Evolutionary conservation across 2,329 filamentous ascomycete genomes (phyloP).

Genomic region (Colletotrichum tropicale): DNA sequence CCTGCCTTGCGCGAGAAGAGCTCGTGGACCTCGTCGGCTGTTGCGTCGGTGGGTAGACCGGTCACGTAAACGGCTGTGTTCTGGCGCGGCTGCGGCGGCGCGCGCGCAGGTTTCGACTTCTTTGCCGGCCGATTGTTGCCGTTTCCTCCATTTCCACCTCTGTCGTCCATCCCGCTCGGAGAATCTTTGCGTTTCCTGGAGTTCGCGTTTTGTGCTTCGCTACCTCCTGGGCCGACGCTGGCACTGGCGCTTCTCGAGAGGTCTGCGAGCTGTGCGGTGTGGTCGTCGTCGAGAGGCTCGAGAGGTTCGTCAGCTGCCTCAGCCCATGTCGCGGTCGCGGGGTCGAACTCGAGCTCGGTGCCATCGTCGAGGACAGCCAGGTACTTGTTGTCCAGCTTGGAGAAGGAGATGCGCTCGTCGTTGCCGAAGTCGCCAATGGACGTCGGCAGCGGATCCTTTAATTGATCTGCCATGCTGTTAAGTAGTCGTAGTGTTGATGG

Average conservation of each 20-base stretch:
- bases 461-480: slow-evolving; percentile 20
- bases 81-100: slow-evolving; percentile 58
- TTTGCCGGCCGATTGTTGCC: slow-evolving; percentile 41
- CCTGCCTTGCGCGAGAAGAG: slow-evolving; percentile 85
- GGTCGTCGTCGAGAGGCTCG: slow-evolving; percentile 40
- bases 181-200: slow-evolving; percentile 49
- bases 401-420: slow-evolving; percentile 86
- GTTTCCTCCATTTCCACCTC: slow-evolving; percentile 18
- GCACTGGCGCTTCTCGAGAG: slow-evolving; percentile 24
- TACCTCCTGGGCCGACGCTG: not conserved
- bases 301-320: slow-evolving; percentile 56
- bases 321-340: slow-evolving; percentile 75
- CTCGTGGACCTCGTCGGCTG: slow-evolving; percentile 79
- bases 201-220: not conserved
- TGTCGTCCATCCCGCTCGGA: not conserved
- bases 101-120: slow-evolving; percentile 52
- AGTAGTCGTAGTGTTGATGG: not conserved
- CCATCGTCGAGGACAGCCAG: slow-evolving; percentile 85
- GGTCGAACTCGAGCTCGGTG: slow-evolving; percentile 83
- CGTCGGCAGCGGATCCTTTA: slow-evolving; percentile 55
- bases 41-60: slow-evolving; percentile 80
- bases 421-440: slow-evolving; percentile 72
- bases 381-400: slow-evolving; percentile 81
- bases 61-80: slow-evolving; percentile 96
- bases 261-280: slow-evolving; percentile 27